Percentiles rank a stretch among this genome's conserved stretches.
These are phyloP conservation scores for Calonectria ilicicola DNA, from an alignment of 2,329 filamentous ascomycete genomes.

Conservation along the genomic window DNA sequence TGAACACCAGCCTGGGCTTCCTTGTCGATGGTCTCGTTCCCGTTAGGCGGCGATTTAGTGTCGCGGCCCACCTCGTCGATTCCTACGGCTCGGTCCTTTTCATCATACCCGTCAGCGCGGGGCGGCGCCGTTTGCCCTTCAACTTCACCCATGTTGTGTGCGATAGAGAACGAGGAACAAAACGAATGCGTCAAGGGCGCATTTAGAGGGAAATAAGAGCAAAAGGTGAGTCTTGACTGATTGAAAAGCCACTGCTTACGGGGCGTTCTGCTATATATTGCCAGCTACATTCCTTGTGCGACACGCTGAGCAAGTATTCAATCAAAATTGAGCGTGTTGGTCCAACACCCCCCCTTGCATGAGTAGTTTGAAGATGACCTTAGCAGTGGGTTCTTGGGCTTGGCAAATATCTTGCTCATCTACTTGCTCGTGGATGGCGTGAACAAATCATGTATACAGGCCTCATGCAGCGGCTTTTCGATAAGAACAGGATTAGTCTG, in stretches of 20 bases:
- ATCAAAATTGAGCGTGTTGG: neutral
- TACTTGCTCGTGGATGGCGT: neutral
- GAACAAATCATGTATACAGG: neutral
- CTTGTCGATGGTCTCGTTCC: neutral
- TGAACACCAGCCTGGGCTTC: conserved; percentile 50
- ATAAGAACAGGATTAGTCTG: neutral
- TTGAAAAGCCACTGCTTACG: neutral
- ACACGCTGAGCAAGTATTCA: conserved; percentile 4
- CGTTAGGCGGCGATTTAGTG: neutral
- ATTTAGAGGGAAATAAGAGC: neutral
- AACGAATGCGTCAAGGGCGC: neutral
- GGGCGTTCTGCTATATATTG: neutral
- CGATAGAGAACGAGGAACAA: neutral
- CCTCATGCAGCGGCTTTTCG: neutral
- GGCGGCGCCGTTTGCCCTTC: neutral
- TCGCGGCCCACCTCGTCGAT: neutral
- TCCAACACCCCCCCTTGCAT: neutral
- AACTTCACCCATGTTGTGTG: neutral
- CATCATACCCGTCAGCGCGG: neutral
- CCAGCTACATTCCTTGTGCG: neutral
- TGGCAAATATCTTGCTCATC: neutral
- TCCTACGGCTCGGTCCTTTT: neutral
- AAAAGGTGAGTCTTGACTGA: too few relatives aligned
- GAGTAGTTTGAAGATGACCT: neutral
- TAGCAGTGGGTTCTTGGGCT: neutral